A percentile compares a stretch with the other conserved stretches of the same genome.
Evolutionary conservation across 768 basidiomycete species (phyloP).

Genomic region (Pisolithus marmoratus): DNA sequence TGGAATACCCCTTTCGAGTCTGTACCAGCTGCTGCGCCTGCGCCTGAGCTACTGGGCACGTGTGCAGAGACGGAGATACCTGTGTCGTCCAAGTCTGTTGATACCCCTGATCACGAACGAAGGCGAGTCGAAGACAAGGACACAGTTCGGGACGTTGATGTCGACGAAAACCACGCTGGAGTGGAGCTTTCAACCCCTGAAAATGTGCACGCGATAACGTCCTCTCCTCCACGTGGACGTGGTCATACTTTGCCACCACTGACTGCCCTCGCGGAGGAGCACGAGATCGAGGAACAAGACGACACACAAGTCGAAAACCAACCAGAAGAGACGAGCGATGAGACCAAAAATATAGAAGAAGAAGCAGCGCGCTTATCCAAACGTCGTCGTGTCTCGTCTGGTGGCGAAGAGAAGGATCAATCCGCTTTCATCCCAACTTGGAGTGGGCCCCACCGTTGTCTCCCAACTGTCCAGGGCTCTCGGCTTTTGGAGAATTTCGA

Average conservation of each 20-base stretch:
- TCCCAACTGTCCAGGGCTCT: conserved; percentile 8
- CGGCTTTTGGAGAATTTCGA: conserved; percentile 23
- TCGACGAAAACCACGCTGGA: not conserved
- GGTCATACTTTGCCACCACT: conserved; percentile 9
- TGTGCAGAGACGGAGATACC: not conserved
- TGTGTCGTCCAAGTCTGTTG: too few species aligned
- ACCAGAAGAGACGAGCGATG: conserved; percentile 5
- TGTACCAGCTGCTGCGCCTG: conserved; percentile 24
- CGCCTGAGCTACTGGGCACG: conserved; percentile 7
- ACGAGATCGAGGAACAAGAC: conserved; percentile 19
- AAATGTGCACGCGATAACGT: conserved; percentile 12
- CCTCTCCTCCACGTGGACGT: conserved; percentile 5
- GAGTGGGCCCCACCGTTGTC: not conserved
- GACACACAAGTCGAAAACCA: conserved; percentile 5
- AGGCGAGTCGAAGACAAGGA: too few species aligned
- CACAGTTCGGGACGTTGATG: too few species aligned
- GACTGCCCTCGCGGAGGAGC: conserved; percentile 23
- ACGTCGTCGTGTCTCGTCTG: conserved; percentile 11
- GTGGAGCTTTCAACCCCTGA: conserved; percentile 23
- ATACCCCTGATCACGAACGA: too few species aligned
- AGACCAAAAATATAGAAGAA: conserved; percentile 4
- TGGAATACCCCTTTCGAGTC: conserved; percentile 24
- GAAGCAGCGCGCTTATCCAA: conserved; percentile 14
- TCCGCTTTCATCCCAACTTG: not conserved
- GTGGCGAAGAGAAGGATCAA: not conserved